phyloP scores from a whole-genome alignment of 495 filamentous ascomycete species.

The Penicillium robsamsonii region DNA sequence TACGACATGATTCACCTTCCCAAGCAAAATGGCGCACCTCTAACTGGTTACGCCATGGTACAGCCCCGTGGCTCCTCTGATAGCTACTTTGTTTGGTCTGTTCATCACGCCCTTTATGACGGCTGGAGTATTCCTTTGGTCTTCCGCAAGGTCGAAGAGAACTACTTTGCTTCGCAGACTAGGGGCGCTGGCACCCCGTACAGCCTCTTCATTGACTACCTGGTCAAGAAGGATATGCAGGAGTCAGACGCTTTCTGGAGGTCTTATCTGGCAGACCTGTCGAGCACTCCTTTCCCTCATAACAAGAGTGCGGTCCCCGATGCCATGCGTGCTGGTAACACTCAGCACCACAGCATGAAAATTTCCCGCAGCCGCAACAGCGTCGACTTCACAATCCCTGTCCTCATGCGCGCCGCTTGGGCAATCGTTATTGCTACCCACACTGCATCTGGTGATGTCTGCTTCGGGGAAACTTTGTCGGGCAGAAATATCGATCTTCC shows the following conservation, averaged over 20 bases:
- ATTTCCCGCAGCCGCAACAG: conserved; percentile 20
- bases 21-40: conserved; percentile 52
- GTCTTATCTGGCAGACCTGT: conserved; percentile 31
- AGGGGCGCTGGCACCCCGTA: conserved; percentile 30
- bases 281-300: conserved; percentile 30
- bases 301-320: conserved; percentile 29
- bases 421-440: conserved; percentile 47
- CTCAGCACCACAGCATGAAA: conserved; percentile 28
- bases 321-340: conserved; percentile 32
- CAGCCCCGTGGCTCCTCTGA: conserved; percentile 22
- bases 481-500: conserved; percentile 52
- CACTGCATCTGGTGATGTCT: conserved; percentile 48
- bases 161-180: conserved; percentile 27
- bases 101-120: conserved; percentile 72
- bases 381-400: conserved; percentile 45
- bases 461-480: conserved; percentile 56
- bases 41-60: conserved; percentile 57
- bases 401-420: conserved; percentile 55
- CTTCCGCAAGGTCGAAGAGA: conserved; percentile 54
- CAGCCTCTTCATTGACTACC: conserved; percentile 43
- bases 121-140: conserved; percentile 63
- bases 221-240: conserved; percentile 32
- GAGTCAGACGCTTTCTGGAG: conserved; percentile 48
- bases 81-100: conserved; percentile 57
- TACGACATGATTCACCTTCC: conserved; percentile 41